These are phyloP conservation scores for Aspergillus novoparasiticus DNA, from an alignment of 2,329 filamentous ascomycete genomes.

Conservation along the genomic window DNA sequence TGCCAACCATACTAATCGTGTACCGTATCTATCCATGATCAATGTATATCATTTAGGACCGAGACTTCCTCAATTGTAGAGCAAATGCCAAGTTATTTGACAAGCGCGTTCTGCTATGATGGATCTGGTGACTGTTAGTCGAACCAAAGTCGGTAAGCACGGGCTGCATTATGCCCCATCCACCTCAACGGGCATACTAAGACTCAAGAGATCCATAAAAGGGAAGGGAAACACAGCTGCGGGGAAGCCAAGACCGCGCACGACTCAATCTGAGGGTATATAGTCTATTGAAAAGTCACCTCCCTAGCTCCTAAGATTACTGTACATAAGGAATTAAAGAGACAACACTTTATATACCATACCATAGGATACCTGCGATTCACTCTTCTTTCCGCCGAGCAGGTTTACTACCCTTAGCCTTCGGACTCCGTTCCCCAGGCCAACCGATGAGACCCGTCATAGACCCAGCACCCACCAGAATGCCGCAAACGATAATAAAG, in stretches of 20 bases:
- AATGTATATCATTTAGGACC: conserved; percentile 39
- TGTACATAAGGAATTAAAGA: not conserved
- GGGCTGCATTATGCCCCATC: not conserved
- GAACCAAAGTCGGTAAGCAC: not conserved
- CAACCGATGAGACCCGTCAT: conserved; percentile 30
- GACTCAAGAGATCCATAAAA: not conserved
- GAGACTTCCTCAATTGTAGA: conserved; percentile 27
- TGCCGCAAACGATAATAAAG: conserved; percentile 43
- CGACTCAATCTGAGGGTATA: not conserved
- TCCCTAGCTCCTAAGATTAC: not conserved
- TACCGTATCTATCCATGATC: conserved; percentile 32
- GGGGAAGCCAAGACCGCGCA: not conserved
- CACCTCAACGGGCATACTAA: not conserved
- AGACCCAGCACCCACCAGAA: conserved; percentile 35
- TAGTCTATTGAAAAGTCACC: not conserved
- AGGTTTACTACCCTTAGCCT: not conserved
- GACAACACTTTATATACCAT: not conserved
- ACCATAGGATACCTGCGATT: not conserved
- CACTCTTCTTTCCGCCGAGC: conserved; percentile 10
- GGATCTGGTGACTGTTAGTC: not conserved
- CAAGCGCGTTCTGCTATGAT: not conserved
- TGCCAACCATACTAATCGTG: conserved; percentile 21
- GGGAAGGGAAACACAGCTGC: not conserved
- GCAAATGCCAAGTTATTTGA: not conserved
- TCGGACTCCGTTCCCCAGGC: conserved; percentile 6